phyloP scores from a whole-genome alignment of 2,329 filamentous ascomycete genomes.

The Trichoderma citrinoviride region DNA sequence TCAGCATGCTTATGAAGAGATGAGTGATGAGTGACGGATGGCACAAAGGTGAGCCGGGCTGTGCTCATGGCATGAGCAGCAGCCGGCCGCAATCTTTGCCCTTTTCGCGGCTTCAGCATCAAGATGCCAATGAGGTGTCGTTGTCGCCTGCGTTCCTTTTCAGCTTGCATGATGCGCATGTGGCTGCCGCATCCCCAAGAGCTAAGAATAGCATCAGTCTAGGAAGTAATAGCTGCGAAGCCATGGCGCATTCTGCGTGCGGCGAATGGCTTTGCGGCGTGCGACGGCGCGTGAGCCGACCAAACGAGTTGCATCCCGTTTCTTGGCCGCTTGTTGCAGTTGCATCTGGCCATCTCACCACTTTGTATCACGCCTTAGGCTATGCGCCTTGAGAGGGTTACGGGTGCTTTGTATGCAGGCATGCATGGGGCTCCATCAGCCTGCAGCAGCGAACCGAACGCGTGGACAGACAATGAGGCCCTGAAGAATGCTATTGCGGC shows the following conservation, averaged over 20 bases:
- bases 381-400: background rate
- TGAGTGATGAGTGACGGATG: background rate
- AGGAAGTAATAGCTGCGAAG: background rate
- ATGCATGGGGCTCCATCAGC: background rate
- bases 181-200: background rate
- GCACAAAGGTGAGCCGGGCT: background rate
- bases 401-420: too few relatives aligned
- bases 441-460: background rate
- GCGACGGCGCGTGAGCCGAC: conserved; percentile 8
- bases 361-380: background rate
- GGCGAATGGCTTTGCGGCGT: background rate
- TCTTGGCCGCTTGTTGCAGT: background rate
- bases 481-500: too few relatives aligned
- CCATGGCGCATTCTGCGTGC: background rate
- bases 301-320: conserved; percentile 6
- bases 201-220: conserved; percentile 10
- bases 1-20: background rate
- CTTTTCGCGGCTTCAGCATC: background rate
- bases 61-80: background rate
- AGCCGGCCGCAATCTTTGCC: background rate
- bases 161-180: conserved; percentile 17
- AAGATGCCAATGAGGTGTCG: background rate
- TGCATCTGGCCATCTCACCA: conserved; percentile 16
- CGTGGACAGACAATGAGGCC: background rate
- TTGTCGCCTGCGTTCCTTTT: background rate